phyloP scores from a whole-genome alignment of 768 basidiomycete genomes.

The Amanita inopinata region DNA sequence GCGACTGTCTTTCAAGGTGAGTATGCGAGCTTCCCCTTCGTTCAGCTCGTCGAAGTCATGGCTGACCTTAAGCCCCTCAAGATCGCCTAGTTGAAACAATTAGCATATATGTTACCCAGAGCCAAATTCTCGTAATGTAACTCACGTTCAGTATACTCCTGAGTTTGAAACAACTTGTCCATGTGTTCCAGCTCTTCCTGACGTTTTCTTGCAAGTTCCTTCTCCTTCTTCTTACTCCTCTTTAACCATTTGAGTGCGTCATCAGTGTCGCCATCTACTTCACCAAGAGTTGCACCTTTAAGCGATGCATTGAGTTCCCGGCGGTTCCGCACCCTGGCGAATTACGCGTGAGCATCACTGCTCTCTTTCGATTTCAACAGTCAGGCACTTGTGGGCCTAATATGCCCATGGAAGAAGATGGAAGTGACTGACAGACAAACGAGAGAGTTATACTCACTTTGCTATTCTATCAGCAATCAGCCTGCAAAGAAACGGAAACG shows the following conservation, averaged over 20 bases:
- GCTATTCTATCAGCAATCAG: slow-evolving; percentile 66
- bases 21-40: slow-evolving; percentile 90
- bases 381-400: slow-evolving; percentile 23
- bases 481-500: slow-evolving; percentile 31
- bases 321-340: slow-evolving; percentile 81
- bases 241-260: slow-evolving; percentile 88
- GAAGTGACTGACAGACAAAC: slow-evolving; percentile 31
- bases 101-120: background rate
- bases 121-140: background rate
- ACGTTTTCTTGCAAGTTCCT: slow-evolving; percentile 76
- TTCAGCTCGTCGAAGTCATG: slow-evolving; percentile 90
- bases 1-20: slow-evolving; percentile 93
- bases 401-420: slow-evolving; percentile 32
- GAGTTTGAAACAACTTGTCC: slow-evolving; percentile 64
- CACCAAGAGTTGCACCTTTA: slow-evolving; percentile 88
- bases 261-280: slow-evolving; percentile 68
- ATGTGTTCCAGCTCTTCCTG: slow-evolving; percentile 76
- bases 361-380: slow-evolving; percentile 18
- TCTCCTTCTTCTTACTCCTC: slow-evolving; percentile 82
- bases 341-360: slow-evolving; percentile 35
- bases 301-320: slow-evolving; percentile 88
- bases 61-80: slow-evolving; percentile 89
- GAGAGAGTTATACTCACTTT: slow-evolving; percentile 62
- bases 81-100: slow-evolving; percentile 50
- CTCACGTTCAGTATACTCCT: slow-evolving; percentile 84